These are phyloP conservation scores for Agaricus subrufescens DNA, from an alignment of 768 basidiomycete genomes.

Conservation along the genomic window DNA sequence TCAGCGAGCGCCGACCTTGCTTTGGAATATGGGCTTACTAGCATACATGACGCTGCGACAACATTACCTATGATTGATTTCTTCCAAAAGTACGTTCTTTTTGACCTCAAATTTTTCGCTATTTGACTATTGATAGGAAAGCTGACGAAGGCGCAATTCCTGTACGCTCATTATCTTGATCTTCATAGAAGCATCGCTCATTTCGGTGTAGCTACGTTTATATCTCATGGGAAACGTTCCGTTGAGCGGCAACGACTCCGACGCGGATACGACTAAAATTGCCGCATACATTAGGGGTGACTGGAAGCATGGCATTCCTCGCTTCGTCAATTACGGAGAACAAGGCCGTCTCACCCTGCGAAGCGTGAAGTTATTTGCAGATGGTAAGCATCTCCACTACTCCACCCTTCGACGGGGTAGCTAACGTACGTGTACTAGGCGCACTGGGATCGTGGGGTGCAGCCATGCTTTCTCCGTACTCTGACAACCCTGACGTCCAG, in stretches of 20 bases:
- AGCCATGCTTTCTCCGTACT: slow-evolving; percentile 65
- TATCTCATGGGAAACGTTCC: slow-evolving; percentile 12
- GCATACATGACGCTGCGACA: slow-evolving; percentile 78
- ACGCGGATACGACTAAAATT: not conserved
- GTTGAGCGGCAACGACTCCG: not conserved
- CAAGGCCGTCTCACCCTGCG: slow-evolving; percentile 52
- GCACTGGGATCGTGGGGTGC: slow-evolving; percentile 93
- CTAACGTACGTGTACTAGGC: slow-evolving; percentile 33
- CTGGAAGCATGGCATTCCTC: slow-evolving; percentile 62
- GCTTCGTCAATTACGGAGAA: slow-evolving; percentile 54
- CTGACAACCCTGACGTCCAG: slow-evolving; percentile 64
- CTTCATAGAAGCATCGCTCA: not conserved
- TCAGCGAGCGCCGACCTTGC: slow-evolving; percentile 63
- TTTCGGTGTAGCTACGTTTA: slow-evolving; percentile 10
- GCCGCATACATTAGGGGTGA: slow-evolving; percentile 40
- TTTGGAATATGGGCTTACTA: slow-evolving; percentile 75
- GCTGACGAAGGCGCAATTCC: slow-evolving; percentile 67
- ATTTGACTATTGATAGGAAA: slow-evolving; percentile 38
- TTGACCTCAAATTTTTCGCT: not conserved
- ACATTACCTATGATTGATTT: slow-evolving; percentile 50
- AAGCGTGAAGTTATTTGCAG: slow-evolving; percentile 71
- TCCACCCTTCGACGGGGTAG: not conserved
- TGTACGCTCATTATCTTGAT: slow-evolving; percentile 31
- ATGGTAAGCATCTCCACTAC: slow-evolving; percentile 42
- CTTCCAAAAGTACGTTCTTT: slow-evolving; percentile 49